Conservation (phyloP, 768 basidiomycete species). For the Suillus brevipes region DNA sequence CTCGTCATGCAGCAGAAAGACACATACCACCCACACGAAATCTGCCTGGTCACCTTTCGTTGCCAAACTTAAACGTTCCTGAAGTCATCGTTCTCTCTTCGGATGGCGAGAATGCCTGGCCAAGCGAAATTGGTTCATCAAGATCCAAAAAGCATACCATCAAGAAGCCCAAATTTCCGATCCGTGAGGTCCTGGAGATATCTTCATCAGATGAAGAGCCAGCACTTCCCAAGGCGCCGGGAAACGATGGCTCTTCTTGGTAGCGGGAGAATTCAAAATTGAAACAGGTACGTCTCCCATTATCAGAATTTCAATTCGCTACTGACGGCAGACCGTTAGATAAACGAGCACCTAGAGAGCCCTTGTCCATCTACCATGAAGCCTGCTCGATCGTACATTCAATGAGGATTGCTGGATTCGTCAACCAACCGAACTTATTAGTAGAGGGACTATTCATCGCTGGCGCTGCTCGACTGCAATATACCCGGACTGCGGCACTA, state of each 20-base stretch:
- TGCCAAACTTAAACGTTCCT: slow-evolving; percentile 10
- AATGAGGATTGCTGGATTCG: no score
- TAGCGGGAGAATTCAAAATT: slow-evolving; percentile 43
- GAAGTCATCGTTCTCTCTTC: slow-evolving; percentile 37
- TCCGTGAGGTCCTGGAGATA: slow-evolving; percentile 52
- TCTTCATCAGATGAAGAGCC: slow-evolving; percentile 53
- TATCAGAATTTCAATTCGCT: not conserved
- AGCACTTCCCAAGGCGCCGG: slow-evolving; percentile 8
- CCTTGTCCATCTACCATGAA: slow-evolving; percentile 6
- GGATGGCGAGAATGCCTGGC: slow-evolving; percentile 28
- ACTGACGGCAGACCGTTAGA: not conserved
- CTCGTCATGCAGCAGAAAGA: slow-evolving; percentile 5
- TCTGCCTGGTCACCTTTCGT: slow-evolving; percentile 13
- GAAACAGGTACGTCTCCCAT: slow-evolving; percentile 39
- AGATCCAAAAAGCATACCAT: slow-evolving; percentile 5
- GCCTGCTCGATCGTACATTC: slow-evolving; percentile 8
- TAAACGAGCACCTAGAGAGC: not conserved
- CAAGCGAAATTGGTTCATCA: slow-evolving; percentile 20
- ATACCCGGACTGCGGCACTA: slow-evolving; percentile 7
- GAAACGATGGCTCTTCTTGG: slow-evolving; percentile 25
- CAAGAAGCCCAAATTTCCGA: slow-evolving; percentile 17
- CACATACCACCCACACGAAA: slow-evolving; percentile 11
- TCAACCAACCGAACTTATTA: not conserved
- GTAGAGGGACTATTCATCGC: slow-evolving; percentile 4
- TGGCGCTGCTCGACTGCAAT: not conserved